Evolutionary conservation across 2,329 filamentous ascomycete genomes (phyloP).

Genomic region (Hirsutella rhossiliensis): DNA sequence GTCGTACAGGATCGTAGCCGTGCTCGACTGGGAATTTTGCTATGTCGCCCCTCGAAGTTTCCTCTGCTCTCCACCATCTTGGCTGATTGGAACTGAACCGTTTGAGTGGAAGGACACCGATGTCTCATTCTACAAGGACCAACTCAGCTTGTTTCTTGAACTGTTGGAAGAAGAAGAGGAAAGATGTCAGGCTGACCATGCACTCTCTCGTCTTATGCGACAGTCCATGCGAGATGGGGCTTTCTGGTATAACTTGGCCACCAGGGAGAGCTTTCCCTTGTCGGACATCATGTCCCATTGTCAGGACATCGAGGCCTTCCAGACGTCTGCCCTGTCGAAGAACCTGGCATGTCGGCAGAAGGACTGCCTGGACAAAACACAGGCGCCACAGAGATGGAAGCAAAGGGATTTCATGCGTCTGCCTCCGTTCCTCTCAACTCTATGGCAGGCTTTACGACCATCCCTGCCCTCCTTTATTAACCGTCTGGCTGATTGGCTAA

Average conservation of each 20-base stretch:
- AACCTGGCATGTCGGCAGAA: not conserved
- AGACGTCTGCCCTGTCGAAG: not conserved
- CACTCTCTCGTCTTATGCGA: constrained; percentile 1
- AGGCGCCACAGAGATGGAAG: not conserved
- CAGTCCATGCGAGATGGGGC: constrained; percentile 1
- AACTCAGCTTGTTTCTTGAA: not conserved
- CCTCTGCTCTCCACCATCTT: constrained; percentile 2
- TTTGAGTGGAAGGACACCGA: constrained; percentile 1
- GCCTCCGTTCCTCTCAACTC: not conserved
- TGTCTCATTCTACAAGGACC: not conserved
- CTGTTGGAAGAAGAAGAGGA: constrained; percentile 2
- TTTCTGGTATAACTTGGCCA: constrained; percentile 1
- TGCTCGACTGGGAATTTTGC: constrained; percentile 3
- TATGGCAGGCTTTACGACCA: not conserved
- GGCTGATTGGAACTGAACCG: constrained; percentile 2
- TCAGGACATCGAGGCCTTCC: not conserved
- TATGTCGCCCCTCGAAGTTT: constrained; percentile 2
- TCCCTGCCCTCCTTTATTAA: not conserved
- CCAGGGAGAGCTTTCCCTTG: constrained; percentile 2
- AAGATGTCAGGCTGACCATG: not conserved
- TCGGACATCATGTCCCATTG: constrained; percentile 1
- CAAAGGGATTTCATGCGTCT: not conserved
- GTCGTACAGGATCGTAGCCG: constrained; percentile 1
- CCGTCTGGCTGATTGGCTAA: not conserved
- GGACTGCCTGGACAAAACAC: not conserved